A percentile compares a stretch with the other conserved stretches of the same genome.
Conservation (phyloP, 1,284 basidiomycete species). For the Exobasidium rhododendri region DNA sequence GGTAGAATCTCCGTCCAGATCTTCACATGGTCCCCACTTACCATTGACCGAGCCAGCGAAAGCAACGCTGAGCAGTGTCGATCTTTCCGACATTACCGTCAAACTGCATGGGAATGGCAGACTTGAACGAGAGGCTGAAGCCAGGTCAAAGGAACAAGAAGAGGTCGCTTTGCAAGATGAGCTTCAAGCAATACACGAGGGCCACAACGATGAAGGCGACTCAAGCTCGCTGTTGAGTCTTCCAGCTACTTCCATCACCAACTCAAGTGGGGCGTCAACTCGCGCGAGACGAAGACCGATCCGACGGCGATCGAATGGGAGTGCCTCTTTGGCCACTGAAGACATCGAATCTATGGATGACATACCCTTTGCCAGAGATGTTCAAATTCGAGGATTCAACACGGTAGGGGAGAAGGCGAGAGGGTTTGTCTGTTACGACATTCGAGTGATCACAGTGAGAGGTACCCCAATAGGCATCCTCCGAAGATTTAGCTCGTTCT, state of each 20-base stretch:
- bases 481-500: conserved; percentile 35
- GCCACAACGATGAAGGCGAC: background rate
- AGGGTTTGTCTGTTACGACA: conserved; percentile 46
- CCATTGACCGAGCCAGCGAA: background rate
- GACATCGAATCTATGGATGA: background rate
- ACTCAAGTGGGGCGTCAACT: background rate
- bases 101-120: conserved; percentile 14
- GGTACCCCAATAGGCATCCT: conserved; percentile 28
- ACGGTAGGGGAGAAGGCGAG: conserved; percentile 35
- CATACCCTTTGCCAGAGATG: conserved; percentile 32
- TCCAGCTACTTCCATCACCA: background rate
- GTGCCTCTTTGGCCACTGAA: background rate
- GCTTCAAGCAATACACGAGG: background rate
- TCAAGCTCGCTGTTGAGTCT: conserved; percentile 5
- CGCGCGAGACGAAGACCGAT: background rate
- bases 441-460: conserved; percentile 31
- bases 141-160: background rate
- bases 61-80: background rate
- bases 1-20: background rate
- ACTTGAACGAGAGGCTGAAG: conserved; percentile 13
- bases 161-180: background rate
- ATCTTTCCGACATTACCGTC: background rate
- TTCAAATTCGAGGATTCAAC: conserved; percentile 42
- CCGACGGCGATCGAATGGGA: background rate
- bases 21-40: background rate